phyloP scores from a whole-genome alignment of 2,329 filamentous ascomycete species.

The Penicillium sp. region DNA sequence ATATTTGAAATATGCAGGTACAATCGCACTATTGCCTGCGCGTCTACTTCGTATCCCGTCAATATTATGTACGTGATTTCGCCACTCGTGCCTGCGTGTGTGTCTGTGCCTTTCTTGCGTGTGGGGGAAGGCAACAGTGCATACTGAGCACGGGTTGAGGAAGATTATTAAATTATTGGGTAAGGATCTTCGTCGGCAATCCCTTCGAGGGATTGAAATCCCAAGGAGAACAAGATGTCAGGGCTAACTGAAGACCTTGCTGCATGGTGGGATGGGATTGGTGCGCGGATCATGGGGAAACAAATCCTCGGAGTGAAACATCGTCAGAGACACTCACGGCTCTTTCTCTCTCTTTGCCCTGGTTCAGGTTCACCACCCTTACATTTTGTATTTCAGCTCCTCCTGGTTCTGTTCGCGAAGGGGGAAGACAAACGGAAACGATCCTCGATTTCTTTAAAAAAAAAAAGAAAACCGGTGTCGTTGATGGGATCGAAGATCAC shows the following conservation, averaged over 20 bases:
- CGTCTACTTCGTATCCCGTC: background rate
- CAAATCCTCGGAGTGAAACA: slow-evolving; percentile 7
- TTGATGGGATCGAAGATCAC: background rate
- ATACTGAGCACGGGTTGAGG: slow-evolving; percentile 9
- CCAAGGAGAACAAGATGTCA: background rate
- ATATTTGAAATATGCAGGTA: slow-evolving; percentile 5
- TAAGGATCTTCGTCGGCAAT: background rate
- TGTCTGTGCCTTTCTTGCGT: slow-evolving; percentile 5
- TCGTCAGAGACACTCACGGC: background rate
- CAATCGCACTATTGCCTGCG: slow-evolving; percentile 1
- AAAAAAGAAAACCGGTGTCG: too few relatives aligned
- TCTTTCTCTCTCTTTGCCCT: background rate
- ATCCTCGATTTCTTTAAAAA: background rate
- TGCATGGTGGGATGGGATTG: slow-evolving; percentile 1
- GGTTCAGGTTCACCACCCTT: slow-evolving; percentile 7
- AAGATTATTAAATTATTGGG: slow-evolving; percentile 4
- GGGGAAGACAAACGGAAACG: slow-evolving; percentile 3
- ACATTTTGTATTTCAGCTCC: background rate
- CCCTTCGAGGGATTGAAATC: background rate
- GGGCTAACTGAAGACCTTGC: slow-evolving; percentile 1
- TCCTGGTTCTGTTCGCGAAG: background rate
- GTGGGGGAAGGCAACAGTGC: slow-evolving; percentile 2
- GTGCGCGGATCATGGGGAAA: background rate
- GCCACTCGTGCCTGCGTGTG: slow-evolving; percentile 10
- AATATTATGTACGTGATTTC: slow-evolving; percentile 7